Conservation (phyloP, 78 protist species). For the Bodo saltans region DNA sequence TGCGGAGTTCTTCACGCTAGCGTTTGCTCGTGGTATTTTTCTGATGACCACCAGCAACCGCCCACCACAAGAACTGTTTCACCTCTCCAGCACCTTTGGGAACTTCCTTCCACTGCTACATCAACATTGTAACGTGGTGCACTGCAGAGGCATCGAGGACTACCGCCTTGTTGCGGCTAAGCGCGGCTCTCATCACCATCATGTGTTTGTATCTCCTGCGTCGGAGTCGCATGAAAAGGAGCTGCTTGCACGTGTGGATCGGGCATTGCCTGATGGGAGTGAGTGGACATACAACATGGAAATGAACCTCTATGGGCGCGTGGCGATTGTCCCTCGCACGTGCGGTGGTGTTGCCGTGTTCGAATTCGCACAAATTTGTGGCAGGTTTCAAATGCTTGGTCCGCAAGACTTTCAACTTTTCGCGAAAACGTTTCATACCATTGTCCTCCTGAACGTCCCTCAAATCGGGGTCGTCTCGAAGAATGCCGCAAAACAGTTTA, state of each 20-base stretch:
- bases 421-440: slow-evolving; percentile 55
- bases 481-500: slow-evolving; percentile 51
- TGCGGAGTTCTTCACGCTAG: slow-evolving; percentile 54
- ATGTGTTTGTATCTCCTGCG: no score
- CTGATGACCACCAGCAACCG: slow-evolving; percentile 82
- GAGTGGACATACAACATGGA: no score
- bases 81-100: not conserved
- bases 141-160: slow-evolving; percentile 51
- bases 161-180: no score
- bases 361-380: slow-evolving; percentile 61
- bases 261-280: no score
- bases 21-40: slow-evolving; percentile 71
- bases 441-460: slow-evolving; percentile 62
- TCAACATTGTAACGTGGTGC: not conserved
- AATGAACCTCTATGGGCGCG: no score
- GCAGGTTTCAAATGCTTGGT: not conserved
- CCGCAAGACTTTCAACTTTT: slow-evolving; percentile 72
- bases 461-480: slow-evolving; percentile 22
- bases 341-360: slow-evolving; percentile 50
- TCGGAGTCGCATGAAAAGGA: no score
- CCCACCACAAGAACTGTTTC: slow-evolving; percentile 64
- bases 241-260: no score
- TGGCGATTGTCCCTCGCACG: slow-evolving; percentile 33
- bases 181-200: no score
- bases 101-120: not conserved